phyloP scores from a whole-genome alignment of 768 basidiomycete genomes.

The Suillus alpinus region DNA sequence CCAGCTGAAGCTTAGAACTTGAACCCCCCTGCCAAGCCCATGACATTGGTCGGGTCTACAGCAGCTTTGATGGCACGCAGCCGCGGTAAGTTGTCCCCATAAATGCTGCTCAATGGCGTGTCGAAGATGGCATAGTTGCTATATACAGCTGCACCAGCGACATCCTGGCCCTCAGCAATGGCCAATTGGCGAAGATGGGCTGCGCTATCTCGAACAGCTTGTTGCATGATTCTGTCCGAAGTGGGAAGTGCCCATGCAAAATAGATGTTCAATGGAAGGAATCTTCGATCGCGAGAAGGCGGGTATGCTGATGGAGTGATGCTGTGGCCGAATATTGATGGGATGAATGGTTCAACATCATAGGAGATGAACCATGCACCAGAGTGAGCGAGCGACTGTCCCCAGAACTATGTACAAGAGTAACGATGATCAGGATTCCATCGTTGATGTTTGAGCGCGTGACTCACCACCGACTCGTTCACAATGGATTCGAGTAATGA shows the following conservation, averaged over 20 bases:
- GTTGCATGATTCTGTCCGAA: conserved; percentile 36
- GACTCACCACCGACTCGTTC: conserved; percentile 18
- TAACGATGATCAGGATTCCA: background rate
- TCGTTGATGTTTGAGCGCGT: conserved; percentile 4
- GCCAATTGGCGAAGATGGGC: conserved; percentile 37
- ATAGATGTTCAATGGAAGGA: conserved; percentile 45
- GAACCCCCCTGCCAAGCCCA: conserved; percentile 64
- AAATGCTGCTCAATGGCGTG: conserved; percentile 47
- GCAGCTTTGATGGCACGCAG: conserved; percentile 40
- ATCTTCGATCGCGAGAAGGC: conserved; percentile 31
- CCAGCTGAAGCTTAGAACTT: conserved; percentile 35
- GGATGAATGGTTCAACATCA: conserved; percentile 50
- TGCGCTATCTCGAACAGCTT: conserved; percentile 36
- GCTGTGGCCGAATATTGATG: conserved; percentile 37
- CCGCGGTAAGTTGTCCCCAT: conserved; percentile 42
- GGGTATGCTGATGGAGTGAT: conserved; percentile 44
- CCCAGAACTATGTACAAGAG: conserved; percentile 14
- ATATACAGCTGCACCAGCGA: conserved; percentile 40
- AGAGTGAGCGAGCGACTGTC: background rate
- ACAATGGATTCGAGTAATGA: conserved; percentile 17
- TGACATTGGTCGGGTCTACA: conserved; percentile 55
- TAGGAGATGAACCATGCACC: conserved; percentile 10
- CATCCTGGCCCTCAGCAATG: conserved; percentile 40
- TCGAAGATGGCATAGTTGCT: conserved; percentile 56
- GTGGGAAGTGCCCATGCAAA: conserved; percentile 37